Percentiles rank a stretch among this genome's conserved stretches.
Evolutionary conservation across 345 rosid species (phyloP).

Genomic region (Murraya koenigii): DNA sequence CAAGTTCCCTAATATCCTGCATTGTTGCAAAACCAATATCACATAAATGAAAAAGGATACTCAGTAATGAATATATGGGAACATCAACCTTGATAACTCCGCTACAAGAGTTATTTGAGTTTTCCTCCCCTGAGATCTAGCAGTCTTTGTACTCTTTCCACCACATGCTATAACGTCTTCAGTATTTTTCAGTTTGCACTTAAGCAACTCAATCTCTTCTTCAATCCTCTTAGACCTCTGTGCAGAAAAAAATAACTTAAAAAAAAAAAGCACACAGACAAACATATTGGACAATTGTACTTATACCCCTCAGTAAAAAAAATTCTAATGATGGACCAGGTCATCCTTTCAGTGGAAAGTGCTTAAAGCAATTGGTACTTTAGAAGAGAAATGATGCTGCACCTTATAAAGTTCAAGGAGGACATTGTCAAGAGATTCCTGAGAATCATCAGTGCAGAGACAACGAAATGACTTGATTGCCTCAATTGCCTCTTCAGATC

Average conservation of each 20-base stretch:
- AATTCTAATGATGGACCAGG: not conserved
- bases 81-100: constrained; percentile 56
- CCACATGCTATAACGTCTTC: constrained; percentile 53
- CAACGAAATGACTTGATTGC: constrained; percentile 69
- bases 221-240: constrained; percentile 75
- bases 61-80: not conserved
- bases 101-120: constrained; percentile 54
- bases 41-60: not conserved
- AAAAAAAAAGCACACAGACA: not conserved
- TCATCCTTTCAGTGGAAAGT: not conserved
- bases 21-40: not conserved
- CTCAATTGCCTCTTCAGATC: constrained; percentile 72
- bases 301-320: not conserved
- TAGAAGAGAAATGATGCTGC: not conserved
- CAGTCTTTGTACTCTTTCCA: constrained; percentile 47
- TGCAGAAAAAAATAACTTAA: not conserved
- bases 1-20: constrained; percentile 67
- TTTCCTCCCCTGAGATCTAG: constrained; percentile 68
- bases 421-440: constrained; percentile 66
- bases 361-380: not conserved
- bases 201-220: constrained; percentile 75
- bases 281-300: not conserved
- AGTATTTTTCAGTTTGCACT: constrained; percentile 48
- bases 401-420: constrained; percentile 72
- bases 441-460: constrained; percentile 58